phyloP scores from a whole-genome alignment of 257 asterid genomes.

The Solanum raphanifolium region DNA sequence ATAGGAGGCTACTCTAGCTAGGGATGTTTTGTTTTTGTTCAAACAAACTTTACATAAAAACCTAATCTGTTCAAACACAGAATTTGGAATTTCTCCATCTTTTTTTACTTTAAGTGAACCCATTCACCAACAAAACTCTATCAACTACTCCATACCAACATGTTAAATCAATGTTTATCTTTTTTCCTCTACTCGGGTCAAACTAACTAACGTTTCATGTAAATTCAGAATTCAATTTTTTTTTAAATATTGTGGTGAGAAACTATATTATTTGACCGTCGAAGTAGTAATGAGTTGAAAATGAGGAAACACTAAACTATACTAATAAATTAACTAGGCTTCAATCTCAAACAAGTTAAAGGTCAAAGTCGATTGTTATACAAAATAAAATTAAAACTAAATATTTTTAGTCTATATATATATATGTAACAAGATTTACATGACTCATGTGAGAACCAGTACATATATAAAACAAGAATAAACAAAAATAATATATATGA shows the following conservation, averaged over 20 bases:
- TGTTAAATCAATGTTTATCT: neutral
- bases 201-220: neutral
- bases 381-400: neutral
- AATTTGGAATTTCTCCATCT: neutral
- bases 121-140: neutral
- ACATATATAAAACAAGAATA: neutral
- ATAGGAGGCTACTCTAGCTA: neutral
- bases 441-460: neutral
- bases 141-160: neutral
- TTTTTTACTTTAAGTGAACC: neutral
- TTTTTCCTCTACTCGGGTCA: neutral
- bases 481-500: neutral
- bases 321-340: neutral
- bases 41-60: neutral
- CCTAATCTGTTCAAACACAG: neutral
- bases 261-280: neutral
- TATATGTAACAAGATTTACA: neutral
- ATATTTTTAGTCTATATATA: neutral
- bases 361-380: neutral
- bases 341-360: neutral
- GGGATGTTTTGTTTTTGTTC: slow-evolving; percentile 4
- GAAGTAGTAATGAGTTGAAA: neutral
- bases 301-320: neutral
- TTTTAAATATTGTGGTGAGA: neutral
- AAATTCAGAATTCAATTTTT: neutral